These are phyloP conservation scores for Apiospora rasikravindrae DNA, from an alignment of 2,329 filamentous ascomycete species.

Conservation along the genomic window DNA sequence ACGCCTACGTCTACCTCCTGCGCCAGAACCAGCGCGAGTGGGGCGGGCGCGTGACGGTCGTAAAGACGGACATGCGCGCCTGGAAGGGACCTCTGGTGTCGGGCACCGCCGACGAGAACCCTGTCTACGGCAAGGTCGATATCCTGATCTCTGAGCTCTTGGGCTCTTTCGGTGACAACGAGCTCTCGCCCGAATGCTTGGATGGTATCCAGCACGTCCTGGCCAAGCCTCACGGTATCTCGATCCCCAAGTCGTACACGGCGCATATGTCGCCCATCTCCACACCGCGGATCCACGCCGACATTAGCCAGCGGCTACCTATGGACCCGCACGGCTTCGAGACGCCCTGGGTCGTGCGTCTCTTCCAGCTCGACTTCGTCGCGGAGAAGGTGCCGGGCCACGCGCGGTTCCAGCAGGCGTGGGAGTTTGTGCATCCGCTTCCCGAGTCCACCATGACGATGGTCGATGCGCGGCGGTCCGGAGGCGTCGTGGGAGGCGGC, in stretches of 20 bases:
- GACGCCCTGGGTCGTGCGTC: conserved; percentile 92
- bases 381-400: conserved; percentile 66
- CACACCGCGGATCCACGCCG: conserved; percentile 82
- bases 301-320: conserved; percentile 68
- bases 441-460: conserved; percentile 60
- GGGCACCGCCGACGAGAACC: conserved; percentile 47
- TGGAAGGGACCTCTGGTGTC: conserved; percentile 81
- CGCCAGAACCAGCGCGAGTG: conserved; percentile 85
- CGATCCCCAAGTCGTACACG: conserved; percentile 91
- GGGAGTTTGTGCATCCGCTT: conserved; percentile 83
- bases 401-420: conserved; percentile 73
- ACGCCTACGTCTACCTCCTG: conserved; percentile 91
- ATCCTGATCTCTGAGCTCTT: conserved; percentile 94
- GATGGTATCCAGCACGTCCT: conserved; percentile 94
- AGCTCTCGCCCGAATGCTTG: conserved; percentile 93
- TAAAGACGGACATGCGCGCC: conserved; percentile 96
- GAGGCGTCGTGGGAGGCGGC: conserved; percentile 69
- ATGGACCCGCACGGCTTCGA: conserved; percentile 78
- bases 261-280: conserved; percentile 93
- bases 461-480: conserved; percentile 62
- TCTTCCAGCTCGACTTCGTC: conserved; percentile 88
- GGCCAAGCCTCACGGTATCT: conserved; percentile 80
- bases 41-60: conserved; percentile 79
- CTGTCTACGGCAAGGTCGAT: conserved; percentile 73
- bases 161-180: conserved; percentile 95